These are phyloP conservation scores for Boletus speciosus DNA, from an alignment of 768 basidiomycete genomes.

Conservation along the genomic window DNA sequence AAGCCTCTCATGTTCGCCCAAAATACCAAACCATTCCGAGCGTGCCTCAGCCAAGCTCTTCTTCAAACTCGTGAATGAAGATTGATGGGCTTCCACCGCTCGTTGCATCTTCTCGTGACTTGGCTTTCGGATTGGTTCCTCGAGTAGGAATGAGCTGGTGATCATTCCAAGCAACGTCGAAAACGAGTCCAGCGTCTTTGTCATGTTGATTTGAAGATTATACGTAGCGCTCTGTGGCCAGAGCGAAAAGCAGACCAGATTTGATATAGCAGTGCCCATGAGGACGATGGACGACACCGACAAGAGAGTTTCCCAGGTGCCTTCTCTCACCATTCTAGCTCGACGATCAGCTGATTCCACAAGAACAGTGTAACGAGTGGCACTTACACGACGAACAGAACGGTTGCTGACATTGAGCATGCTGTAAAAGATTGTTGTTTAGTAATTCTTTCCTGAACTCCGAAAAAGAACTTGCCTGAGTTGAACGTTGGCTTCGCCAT, in stretches of 20 bases:
- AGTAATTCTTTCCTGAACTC: neutral
- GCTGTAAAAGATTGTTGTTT: conserved; percentile 38
- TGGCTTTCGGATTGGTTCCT: conserved; percentile 55
- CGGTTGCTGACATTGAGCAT: conserved; percentile 81
- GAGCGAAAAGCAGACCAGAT: conserved; percentile 76
- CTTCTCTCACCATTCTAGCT: conserved; percentile 79
- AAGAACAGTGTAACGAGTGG: neutral
- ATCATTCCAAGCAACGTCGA: conserved; percentile 80
- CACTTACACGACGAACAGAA: conserved; percentile 76
- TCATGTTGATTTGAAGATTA: conserved; percentile 82
- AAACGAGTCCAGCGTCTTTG: conserved; percentile 82
- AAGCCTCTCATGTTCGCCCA: conserved; percentile 23
- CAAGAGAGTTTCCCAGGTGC: conserved; percentile 69
- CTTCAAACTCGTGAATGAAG: conserved; percentile 86
- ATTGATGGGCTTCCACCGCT: conserved; percentile 83
- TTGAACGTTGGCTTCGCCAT: conserved; percentile 88
- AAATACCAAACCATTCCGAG: conserved; percentile 63
- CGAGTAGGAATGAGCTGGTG: conserved; percentile 82
- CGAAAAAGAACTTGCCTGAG: conserved; percentile 50
- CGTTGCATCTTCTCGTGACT: conserved; percentile 65
- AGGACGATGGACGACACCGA: conserved; percentile 75
- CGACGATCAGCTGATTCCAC: neutral
- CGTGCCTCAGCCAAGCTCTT: conserved; percentile 83
- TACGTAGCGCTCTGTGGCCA: conserved; percentile 86
- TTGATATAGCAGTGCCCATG: conserved; percentile 74